A percentile compares a stretch with the other conserved stretches of the same genome.
These are phyloP conservation scores for Euptelea pleiosperma DNA, from an alignment of 164 flowering plant genomes.

Conservation along the genomic window DNA sequence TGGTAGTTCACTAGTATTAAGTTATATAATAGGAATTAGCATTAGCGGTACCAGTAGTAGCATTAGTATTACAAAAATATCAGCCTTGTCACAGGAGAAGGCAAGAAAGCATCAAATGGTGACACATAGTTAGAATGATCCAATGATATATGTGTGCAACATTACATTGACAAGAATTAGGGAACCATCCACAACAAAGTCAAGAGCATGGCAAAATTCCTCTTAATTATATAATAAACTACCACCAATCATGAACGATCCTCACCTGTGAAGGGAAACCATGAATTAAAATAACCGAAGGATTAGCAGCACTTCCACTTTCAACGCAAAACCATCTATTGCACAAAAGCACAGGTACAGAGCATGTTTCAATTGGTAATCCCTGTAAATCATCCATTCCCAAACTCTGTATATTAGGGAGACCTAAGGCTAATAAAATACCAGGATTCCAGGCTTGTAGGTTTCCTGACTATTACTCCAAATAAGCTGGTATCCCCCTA, in stretches of 20 bases:
- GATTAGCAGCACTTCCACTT: conserved; percentile 64
- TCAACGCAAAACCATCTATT: conserved; percentile 97
- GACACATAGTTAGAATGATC: no score
- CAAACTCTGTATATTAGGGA: conserved; percentile 31
- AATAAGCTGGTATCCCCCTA: conserved; percentile 1
- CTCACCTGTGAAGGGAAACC: conserved; percentile 96
- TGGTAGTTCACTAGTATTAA: no score
- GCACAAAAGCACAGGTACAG: conserved; percentile 47
- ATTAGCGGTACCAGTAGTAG: no score
- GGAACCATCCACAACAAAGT: not conserved
- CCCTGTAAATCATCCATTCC: conserved; percentile 51
- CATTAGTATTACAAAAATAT: no score
- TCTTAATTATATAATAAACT: not conserved
- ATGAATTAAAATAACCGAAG: conserved; percentile 64
- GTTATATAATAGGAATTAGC: no score
- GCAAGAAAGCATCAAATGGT: no score
- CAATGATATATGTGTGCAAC: no score
- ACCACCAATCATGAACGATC: not conserved
- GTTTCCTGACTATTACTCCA: conserved; percentile 18
- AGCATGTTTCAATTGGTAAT: conserved; percentile 51
- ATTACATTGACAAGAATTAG: not conserved
- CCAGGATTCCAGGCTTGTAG: conserved; percentile 7
- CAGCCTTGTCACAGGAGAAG: no score
- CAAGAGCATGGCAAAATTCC: not conserved
- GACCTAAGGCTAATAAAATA: conserved; percentile 19